phyloP scores from a whole-genome alignment of 306 rosid species.

The Corylus heterophylla region DNA sequence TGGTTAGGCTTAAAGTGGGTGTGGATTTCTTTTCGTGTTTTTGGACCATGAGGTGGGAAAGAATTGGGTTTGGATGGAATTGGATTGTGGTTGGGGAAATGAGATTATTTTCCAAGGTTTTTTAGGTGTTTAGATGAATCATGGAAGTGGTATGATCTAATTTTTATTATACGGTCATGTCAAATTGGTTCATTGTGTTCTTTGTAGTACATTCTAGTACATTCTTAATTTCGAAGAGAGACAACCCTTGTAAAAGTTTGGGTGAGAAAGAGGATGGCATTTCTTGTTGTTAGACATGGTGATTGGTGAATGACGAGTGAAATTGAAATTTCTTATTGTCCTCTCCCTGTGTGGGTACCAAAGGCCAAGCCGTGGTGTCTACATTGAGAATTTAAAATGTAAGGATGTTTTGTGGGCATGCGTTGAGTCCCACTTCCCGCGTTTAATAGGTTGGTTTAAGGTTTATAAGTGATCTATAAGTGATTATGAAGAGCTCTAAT shows the following conservation, averaged over 20 bases:
- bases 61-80: background rate
- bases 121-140: background rate
- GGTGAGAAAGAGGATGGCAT: background rate
- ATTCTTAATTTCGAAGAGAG: background rate
- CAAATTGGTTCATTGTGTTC: background rate
- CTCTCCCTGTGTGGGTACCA: no score
- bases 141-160: background rate
- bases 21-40: background rate
- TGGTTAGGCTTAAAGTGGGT: background rate
- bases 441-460: background rate
- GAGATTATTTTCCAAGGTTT: background rate
- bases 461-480: no score
- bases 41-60: background rate
- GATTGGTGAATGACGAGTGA: no score
- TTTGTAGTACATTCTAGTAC: background rate
- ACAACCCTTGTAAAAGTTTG: background rate
- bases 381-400: background rate
- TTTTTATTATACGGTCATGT: background rate
- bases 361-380: no score
- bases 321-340: no score
- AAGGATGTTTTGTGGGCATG: background rate
- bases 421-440: background rate
- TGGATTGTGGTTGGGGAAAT: background rate
- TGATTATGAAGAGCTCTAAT: no score
- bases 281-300: background rate